A percentile compares a stretch with the other conserved stretches of the same genome.
Conservation (phyloP, 202 grass and related monocot genomes). For the Bolboschoenoplectus hybrid region DNA sequence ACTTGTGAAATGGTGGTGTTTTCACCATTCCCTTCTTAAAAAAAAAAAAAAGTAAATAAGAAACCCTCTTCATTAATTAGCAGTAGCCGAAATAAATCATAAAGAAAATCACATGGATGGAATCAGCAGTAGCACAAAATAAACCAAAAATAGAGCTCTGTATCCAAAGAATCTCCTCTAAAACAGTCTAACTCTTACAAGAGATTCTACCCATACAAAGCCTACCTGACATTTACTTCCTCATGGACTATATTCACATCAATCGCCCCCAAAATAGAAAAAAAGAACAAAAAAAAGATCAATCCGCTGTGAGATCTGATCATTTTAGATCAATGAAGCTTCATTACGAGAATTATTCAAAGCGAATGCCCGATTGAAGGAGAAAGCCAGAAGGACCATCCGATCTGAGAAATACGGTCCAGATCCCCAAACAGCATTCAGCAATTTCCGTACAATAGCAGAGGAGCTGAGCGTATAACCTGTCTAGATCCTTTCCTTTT, state of each 20-base stretch:
- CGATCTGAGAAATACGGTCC: not conserved
- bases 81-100: no score
- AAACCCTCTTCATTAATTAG: no score
- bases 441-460: not conserved
- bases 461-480: not conserved
- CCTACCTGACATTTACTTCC: constrained; percentile 27
- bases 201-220: constrained; percentile 61
- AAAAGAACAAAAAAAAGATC: not conserved
- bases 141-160: constrained; percentile 35
- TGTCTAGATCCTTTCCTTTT: not conserved
- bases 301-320: constrained; percentile 14
- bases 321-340: not conserved
- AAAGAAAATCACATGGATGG: not conserved
- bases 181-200: constrained; percentile 29
- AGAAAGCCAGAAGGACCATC: not conserved
- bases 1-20: not conserved
- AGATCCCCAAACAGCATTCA: not conserved
- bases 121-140: not conserved
- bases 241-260: constrained; percentile 41
- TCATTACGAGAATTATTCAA: not conserved
- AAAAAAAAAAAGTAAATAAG: not conserved
- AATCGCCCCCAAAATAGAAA: not conserved
- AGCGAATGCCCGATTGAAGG: not conserved
- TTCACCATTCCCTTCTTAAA: not conserved
- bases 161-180: constrained; percentile 51